A percentile compares a stretch with the other conserved stretches of the same genome.
Evolutionary conservation across 148 eudicot genomes (phyloP).

Genomic region (Hydrangea macrophylla): DNA sequence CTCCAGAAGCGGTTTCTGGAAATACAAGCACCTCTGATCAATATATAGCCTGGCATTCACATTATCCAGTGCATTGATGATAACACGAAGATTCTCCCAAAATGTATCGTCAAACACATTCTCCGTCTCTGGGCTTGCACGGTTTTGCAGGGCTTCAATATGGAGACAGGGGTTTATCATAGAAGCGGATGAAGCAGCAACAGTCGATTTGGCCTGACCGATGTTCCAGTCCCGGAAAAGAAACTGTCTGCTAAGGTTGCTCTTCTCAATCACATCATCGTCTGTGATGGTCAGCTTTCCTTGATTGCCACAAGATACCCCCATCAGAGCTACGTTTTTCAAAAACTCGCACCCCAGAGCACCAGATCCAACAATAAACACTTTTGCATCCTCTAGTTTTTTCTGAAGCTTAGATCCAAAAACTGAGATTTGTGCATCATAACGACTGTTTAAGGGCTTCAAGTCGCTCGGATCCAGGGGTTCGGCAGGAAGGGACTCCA

Average conservation of each 20-base stretch:
- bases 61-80: slow-evolving; percentile 70
- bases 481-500: slow-evolving; percentile 73
- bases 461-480: slow-evolving; percentile 55
- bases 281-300: slow-evolving; percentile 74
- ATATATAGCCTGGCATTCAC: slow-evolving; percentile 76
- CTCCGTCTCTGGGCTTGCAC: slow-evolving; percentile 72
- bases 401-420: slow-evolving; percentile 72
- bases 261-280: slow-evolving; percentile 81
- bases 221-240: slow-evolving; percentile 83
- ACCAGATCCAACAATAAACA: slow-evolving; percentile 72
- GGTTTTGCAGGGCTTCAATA: slow-evolving; percentile 74
- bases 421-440: slow-evolving; percentile 81
- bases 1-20: slow-evolving; percentile 72
- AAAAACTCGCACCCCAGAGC: slow-evolving; percentile 76
- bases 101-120: slow-evolving; percentile 67
- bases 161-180: slow-evolving; percentile 48
- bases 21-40: slow-evolving; percentile 71
- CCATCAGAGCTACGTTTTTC: slow-evolving; percentile 77
- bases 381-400: slow-evolving; percentile 61
- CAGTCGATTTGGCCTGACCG: slow-evolving; percentile 78
- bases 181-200: slow-evolving; percentile 70
- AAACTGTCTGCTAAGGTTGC: slow-evolving; percentile 78
- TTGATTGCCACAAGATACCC: slow-evolving; percentile 58
- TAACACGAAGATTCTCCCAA: slow-evolving; percentile 65
- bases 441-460: slow-evolving; percentile 63